Evolutionary conservation across 352 stramenopile genomes (phyloP), one percentile per base, ranked within the genome.

Genomic region (Globisporangium parvum): DNA sequence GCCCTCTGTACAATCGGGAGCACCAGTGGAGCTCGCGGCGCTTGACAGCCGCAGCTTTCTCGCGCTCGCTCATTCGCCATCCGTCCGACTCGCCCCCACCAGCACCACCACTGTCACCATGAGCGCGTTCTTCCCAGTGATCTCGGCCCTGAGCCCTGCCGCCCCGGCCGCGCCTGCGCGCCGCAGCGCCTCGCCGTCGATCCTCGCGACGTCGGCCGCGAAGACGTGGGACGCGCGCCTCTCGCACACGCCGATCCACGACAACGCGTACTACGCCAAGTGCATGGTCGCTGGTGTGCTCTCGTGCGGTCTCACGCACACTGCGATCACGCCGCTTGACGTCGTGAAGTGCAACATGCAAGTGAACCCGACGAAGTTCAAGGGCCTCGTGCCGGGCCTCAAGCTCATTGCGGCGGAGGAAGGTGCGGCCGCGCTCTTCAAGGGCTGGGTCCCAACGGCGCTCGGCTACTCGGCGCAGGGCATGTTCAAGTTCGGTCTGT

Each of bases 291-390:
- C 77, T 51, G 92, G 92, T 64, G 65, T 98, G 47, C 73, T 98
- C 23, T 96, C 90, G 59, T 98, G 92, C 73, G 92, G 92, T 46
- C 70, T 96, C 31, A 97, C 91, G 44, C 91, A 98, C 85, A 96
- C 91, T 53, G 77, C 80, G 52, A 95, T 98, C 67, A 96, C 85
- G 33, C 90, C 92, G 20, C 73, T 98, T 37, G 92, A 98, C 72
- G 85, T 98, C 35, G 91, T 96, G 62, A 98, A 98, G 80, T 97
- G 91, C 75, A 96, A 96, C 84, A 97, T 97, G 87, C 91, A 98
- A 69, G 88, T 95, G 59, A 89, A 90, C 73, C 76, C 90, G 14
- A 68, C 60, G 65, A 94, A 96, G 82, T 97, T 86, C 79, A 76
- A 55, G 40, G 73, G 82, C 33, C 70, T 96, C 26, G 21, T 93